These are phyloP conservation scores for Aphanomyces euteiches DNA, from an alignment of 352 stramenopile genomes.

Conservation along the genomic window DNA sequence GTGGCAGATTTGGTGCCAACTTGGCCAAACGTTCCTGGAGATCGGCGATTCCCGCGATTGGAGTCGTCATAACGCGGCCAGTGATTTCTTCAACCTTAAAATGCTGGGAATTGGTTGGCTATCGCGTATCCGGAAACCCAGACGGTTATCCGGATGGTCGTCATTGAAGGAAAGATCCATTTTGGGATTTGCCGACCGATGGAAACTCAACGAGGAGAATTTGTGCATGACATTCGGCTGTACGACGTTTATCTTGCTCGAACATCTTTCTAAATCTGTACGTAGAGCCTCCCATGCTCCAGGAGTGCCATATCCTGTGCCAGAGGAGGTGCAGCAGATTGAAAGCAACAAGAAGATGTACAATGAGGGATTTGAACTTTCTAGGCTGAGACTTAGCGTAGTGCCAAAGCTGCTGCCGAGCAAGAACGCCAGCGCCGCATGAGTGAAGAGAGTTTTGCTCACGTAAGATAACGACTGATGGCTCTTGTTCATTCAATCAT, in stretches of 20 bases:
- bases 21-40: slow-evolving; percentile 10
- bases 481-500: background rate
- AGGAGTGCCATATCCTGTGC: slow-evolving; percentile 14
- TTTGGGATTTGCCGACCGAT: slow-evolving; percentile 9
- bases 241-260: background rate
- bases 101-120: slow-evolving; percentile 1
- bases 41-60: slow-evolving; percentile 15
- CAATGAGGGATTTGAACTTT: background rate
- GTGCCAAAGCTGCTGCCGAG: background rate
- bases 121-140: background rate
- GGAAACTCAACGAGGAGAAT: background rate
- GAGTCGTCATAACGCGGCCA: background rate
- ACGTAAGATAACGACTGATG: slow-evolving; percentile 14
- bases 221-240: background rate
- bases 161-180: slow-evolving; percentile 13
- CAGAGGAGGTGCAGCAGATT: slow-evolving; percentile 18
- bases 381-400: background rate
- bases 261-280: no score
- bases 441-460: slow-evolving; percentile 10
- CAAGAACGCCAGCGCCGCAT: slow-evolving; percentile 20
- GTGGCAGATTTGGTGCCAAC: slow-evolving; percentile 12
- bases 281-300: background rate
- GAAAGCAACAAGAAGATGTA: slow-evolving; percentile 19
- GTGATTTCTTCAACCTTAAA: slow-evolving; percentile 3
- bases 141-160: slow-evolving; percentile 5